Evolutionary conservation across 2,329 filamentous ascomycete species (phyloP).

Genomic region (Fusarium sarcochroum): DNA sequence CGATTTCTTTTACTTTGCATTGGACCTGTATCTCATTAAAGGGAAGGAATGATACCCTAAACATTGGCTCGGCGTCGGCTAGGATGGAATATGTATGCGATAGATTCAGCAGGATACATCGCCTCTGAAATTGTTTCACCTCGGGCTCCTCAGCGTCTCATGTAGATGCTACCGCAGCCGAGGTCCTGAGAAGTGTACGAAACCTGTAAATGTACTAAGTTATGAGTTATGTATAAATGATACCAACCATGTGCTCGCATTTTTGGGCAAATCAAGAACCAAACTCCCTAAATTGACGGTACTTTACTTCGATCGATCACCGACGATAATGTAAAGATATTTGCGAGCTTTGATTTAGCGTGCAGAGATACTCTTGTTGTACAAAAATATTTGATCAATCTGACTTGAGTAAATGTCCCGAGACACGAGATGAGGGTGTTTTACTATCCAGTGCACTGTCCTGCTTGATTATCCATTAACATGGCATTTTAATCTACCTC

Average conservation of each 20-base stretch:
- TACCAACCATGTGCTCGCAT: background rate
- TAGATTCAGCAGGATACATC: background rate
- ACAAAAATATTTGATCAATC: too few species aligned
- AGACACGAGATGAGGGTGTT: too few species aligned
- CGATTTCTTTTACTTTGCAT: slow-evolving; percentile 7
- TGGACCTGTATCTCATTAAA: slow-evolving; percentile 7
- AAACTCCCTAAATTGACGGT: background rate
- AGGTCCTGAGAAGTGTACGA: background rate
- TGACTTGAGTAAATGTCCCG: too few species aligned
- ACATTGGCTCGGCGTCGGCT: slow-evolving; percentile 30
- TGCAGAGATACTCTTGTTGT: too few species aligned
- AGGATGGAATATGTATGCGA: slow-evolving; percentile 7
- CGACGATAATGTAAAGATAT: background rate
- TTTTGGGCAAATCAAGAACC: background rate
- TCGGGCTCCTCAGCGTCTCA: background rate
- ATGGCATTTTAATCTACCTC: too few species aligned
- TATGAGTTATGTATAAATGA: slow-evolving; percentile 24
- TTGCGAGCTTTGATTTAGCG: too few species aligned
- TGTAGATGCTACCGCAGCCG: background rate
- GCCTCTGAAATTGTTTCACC: background rate
- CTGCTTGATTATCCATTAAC: too few species aligned
- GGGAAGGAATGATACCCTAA: slow-evolving; percentile 39
- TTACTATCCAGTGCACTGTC: too few species aligned
- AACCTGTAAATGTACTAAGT: background rate
- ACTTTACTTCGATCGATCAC: background rate